phyloP scores from a whole-genome alignment of 2,329 filamentous ascomycete genomes.

The Pseudogymnoascus sp. region DNA sequence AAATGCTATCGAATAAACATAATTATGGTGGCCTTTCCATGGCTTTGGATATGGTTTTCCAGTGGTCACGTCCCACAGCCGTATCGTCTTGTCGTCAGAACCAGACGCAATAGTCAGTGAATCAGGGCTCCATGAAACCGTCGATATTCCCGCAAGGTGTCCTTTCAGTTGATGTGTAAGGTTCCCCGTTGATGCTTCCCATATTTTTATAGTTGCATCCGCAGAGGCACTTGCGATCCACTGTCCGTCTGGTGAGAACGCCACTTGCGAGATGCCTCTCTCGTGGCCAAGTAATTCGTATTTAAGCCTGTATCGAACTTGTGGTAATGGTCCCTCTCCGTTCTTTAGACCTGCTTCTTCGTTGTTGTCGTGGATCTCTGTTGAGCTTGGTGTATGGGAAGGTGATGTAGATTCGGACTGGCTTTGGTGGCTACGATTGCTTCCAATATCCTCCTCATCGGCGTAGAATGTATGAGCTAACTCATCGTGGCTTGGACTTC shows the following conservation, averaged over 20 bases:
- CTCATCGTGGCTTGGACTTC: constrained; percentile 22
- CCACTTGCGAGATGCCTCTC: constrained; percentile 71
- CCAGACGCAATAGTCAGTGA: constrained; percentile 80
- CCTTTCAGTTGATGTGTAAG: constrained; percentile 85
- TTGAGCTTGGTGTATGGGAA: constrained; percentile 18
- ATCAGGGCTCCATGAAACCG: constrained; percentile 89
- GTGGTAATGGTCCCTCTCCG: constrained; percentile 1
- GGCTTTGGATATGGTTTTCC: constrained; percentile 45
- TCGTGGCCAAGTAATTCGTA: constrained; percentile 70
- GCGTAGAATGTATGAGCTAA: constrained; percentile 23
- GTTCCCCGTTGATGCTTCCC: constrained; percentile 68
- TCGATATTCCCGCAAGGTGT: constrained; percentile 86
- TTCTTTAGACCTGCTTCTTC: background rate
- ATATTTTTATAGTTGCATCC: constrained; percentile 85
- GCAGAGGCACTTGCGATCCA: constrained; percentile 88
- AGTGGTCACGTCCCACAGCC: constrained; percentile 74
- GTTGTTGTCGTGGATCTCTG: background rate
- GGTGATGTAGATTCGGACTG: constrained; percentile 14
- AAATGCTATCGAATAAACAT: constrained; percentile 88
- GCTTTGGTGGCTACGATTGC: background rate
- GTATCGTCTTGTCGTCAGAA: constrained; percentile 91
- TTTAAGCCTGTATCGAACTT: constrained; percentile 41
- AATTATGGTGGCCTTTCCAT: constrained; percentile 86
- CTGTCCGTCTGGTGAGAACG: constrained; percentile 81
- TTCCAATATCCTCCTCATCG: constrained; percentile 8